Evolutionary conservation across 2,329 filamentous ascomycete genomes (phyloP).

Genomic region (Nemania serpens): DNA sequence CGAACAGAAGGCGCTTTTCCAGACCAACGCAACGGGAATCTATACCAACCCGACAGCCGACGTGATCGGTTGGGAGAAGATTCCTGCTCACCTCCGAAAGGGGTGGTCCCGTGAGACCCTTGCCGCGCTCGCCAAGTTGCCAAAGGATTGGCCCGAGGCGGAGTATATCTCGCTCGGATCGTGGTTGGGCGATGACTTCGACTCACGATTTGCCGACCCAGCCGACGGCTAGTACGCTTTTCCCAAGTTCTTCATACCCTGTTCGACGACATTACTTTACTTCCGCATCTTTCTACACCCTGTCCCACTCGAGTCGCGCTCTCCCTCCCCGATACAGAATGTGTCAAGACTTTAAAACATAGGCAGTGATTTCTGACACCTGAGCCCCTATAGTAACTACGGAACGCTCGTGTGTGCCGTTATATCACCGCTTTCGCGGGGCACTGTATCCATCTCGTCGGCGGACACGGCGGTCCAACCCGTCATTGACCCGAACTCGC

Average conservation of each 20-base stretch:
- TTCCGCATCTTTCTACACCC: neutral
- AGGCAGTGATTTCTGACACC: neutral
- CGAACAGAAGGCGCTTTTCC: constrained; percentile 32
- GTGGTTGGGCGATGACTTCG: constrained; percentile 35
- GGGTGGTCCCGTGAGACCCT: constrained; percentile 30
- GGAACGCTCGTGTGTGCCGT: constrained; percentile 34
- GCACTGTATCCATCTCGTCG: constrained; percentile 66
- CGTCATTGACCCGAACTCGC: constrained; percentile 41
- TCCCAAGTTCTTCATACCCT: neutral
- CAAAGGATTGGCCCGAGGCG: constrained; percentile 44
- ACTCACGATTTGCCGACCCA: constrained; percentile 34
- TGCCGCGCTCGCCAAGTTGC: constrained; percentile 32
- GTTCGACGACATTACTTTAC: neutral
- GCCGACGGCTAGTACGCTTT: constrained; percentile 30
- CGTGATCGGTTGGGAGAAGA: constrained; percentile 41
- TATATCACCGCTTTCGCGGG: constrained; percentile 47
- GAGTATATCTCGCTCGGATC: constrained; percentile 40
- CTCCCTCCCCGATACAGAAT: neutral
- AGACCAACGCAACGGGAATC: constrained; percentile 36
- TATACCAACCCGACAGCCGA: constrained; percentile 36
- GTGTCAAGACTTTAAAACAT: neutral
- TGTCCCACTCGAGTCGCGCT: no score
- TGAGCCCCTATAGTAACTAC: constrained; percentile 30
- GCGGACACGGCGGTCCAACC: constrained; percentile 40
- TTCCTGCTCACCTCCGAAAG: constrained; percentile 34